phyloP scores from a whole-genome alignment of 1,284 basidiomycete species.

The Tylopilus sp. region DNA sequence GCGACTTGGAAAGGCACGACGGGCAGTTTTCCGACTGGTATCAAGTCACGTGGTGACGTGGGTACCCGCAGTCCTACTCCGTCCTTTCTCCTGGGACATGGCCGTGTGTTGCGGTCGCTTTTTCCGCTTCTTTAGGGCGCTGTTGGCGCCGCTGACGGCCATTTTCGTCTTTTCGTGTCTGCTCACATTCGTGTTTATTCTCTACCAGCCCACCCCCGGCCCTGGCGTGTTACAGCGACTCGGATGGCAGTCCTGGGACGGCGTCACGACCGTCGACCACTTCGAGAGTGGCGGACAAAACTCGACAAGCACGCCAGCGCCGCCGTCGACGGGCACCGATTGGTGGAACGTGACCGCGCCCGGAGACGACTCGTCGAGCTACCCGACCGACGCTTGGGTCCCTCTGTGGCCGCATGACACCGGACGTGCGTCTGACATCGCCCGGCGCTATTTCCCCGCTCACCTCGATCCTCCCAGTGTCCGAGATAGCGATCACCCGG shows the following conservation, averaged over 20 bases:
- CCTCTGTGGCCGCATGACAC: conserved; percentile 81
- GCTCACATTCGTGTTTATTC: conserved; percentile 71
- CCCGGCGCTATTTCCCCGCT: conserved; percentile 2
- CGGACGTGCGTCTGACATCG: conserved; percentile 60
- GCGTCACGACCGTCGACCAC: conserved; percentile 39
- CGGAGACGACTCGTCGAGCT: conserved; percentile 50
- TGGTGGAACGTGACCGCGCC: conserved; percentile 67
- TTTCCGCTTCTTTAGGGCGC: conserved; percentile 44
- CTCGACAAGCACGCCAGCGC: not conserved
- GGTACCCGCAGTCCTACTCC: no score
- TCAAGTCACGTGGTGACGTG: not conserved
- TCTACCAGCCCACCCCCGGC: conserved; percentile 71
- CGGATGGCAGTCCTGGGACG: conserved; percentile 92
- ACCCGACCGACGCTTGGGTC: conserved; percentile 80
- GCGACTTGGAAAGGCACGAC: no score
- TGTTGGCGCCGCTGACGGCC: conserved; percentile 57
- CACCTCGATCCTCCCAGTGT: conserved; percentile 47
- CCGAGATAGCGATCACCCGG: conserved; percentile 73
- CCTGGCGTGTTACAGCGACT: conserved; percentile 71
- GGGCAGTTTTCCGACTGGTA: no score
- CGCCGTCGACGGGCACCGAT: conserved; percentile 46
- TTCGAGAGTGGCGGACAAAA: conserved; percentile 11
- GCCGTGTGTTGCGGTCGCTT: conserved; percentile 33
- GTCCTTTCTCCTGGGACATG: conserved; percentile 18
- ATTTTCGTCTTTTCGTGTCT: conserved; percentile 67